Conservation (phyloP, 2,329 filamentous ascomycete genomes). For the Apiospora pterosperma region DNA sequence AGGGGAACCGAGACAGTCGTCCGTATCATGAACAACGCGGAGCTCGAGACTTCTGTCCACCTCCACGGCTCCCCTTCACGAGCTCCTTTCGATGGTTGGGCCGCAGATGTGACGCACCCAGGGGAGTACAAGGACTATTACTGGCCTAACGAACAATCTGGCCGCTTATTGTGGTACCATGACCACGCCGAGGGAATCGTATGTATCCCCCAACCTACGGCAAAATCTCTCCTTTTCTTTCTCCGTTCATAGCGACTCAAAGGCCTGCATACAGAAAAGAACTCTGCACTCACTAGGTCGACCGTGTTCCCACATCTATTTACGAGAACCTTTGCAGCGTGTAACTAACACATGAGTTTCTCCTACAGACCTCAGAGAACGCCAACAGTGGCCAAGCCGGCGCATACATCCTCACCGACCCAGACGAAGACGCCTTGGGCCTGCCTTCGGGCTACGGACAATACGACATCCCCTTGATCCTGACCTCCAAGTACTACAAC, state of each 20-base stretch:
- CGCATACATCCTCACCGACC: conserved; percentile 51
- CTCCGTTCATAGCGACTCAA: no score
- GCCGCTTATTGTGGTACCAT: conserved; percentile 57
- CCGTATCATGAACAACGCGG: conserved; percentile 48
- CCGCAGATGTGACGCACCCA: conserved; percentile 45
- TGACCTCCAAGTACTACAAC: conserved; percentile 50
- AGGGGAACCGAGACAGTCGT: conserved; percentile 50
- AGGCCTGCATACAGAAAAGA: no score
- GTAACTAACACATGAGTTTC: not conserved
- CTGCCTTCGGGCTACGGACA: conserved; percentile 46
- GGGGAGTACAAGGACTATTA: conserved; percentile 57
- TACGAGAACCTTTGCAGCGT: accelerated
- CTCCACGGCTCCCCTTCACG: conserved; percentile 51
- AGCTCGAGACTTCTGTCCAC: conserved; percentile 43
- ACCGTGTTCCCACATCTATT: no score
- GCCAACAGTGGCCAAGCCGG: conserved; percentile 55
- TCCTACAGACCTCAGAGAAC: conserved; percentile 44
- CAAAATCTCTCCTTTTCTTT: conserved; percentile 15
- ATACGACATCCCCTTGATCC: conserved; percentile 50
- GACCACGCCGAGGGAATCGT: conserved; percentile 37
- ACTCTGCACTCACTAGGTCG: no score
- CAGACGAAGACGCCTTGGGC: conserved; percentile 42
- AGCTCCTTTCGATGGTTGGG: conserved; percentile 50
- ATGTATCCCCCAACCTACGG: conserved; percentile 10
- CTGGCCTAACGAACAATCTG: conserved; percentile 53